These are phyloP conservation scores for Curvularia hawaiiensis DNA, from an alignment of 2,329 filamentous ascomycete genomes.

Conservation along the genomic window DNA sequence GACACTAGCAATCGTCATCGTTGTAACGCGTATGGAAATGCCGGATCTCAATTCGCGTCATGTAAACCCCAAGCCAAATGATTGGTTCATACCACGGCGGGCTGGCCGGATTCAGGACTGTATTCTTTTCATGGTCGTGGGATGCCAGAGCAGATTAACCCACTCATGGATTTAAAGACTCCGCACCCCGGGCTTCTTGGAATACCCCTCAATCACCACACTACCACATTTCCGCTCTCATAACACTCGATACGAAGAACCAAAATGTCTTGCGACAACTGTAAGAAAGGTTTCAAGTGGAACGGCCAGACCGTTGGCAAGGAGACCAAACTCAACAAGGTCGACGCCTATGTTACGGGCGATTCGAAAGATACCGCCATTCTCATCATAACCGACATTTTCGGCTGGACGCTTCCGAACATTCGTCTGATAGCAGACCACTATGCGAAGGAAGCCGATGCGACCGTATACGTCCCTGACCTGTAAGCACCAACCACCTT, in stretches of 20 bases:
- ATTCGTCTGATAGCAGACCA: slow-evolving; percentile 54
- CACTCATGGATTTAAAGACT: slow-evolving; percentile 9
- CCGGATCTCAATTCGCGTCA: not conserved
- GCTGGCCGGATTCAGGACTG: slow-evolving; percentile 1
- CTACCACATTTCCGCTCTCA: not conserved
- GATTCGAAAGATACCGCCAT: slow-evolving; percentile 53
- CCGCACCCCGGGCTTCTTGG: not conserved
- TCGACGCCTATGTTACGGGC: slow-evolving; percentile 51
- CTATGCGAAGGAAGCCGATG: slow-evolving; percentile 53
- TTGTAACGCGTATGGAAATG: not conserved
- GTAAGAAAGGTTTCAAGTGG: slow-evolving; percentile 49
- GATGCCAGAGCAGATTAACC: slow-evolving; percentile 1
- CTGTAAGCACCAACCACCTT: slow-evolving; percentile 34
- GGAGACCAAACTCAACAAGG: slow-evolving; percentile 46
- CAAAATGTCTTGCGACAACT: slow-evolving; percentile 43
- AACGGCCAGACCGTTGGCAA: slow-evolving; percentile 46
- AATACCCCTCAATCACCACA: slow-evolving; percentile 2
- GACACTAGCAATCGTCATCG: slow-evolving; percentile 6
- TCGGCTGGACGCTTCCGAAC: slow-evolving; percentile 56
- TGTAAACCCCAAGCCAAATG: not conserved
- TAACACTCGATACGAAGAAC: not conserved
- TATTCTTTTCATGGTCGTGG: not conserved
- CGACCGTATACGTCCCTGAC: slow-evolving; percentile 54
- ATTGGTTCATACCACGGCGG: slow-evolving; percentile 3
- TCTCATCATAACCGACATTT: slow-evolving; percentile 53